Base-by-base conservation (phyloP, 805 yeast genomes). In the Candida boleticola region DNA sequence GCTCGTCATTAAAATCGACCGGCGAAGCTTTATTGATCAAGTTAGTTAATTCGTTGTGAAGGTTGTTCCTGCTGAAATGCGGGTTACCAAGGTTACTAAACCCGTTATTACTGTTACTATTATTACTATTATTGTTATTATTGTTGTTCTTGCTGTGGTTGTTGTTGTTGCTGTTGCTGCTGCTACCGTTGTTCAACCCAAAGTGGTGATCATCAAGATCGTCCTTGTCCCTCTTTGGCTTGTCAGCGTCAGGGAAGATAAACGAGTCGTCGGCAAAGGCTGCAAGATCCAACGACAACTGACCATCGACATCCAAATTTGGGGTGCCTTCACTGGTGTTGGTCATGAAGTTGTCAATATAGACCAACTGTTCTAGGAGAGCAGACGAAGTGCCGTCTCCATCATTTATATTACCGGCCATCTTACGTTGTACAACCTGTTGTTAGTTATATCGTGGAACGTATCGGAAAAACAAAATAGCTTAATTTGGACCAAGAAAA, bases 241-340 rank as follows among this genome's bases (percentile, higher is more conserved):
- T 84, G 27, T 85, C 92, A 54, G 86, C 93, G 55, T 85, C 93
- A 1, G 92, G 89, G 56, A 85, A 85, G 2, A 85, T 76, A 50
- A 85, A 85, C 2, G 87, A 76, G 45, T 84, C 90, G 52, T 85
- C 90, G 0, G 90, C 92, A 72, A 85, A 85, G 1, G 89, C 90
- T 14, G 88, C 85, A 48, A 85, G 71, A 54, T 85, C 93, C 14
- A 71, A 55, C 22, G 69, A 63, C 9, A 71, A 55, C 48, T 66
- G 73, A 6, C 68, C 70, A 44, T 68, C 73, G 18, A 61, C 55
- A 42, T 65, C 72, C 53, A 54, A 51, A 60, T 64, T 68, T 39
- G 69, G 74, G 42, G 64, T 66, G 63, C 47, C 65, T 67, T 54
- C 51, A 3, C 43, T 39, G 36, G 47, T 42, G 17, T 74, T 77